Base-by-base conservation (phyloP, 2,329 filamentous ascomycete genomes). In the Neoarthrinium moseri region DNA sequence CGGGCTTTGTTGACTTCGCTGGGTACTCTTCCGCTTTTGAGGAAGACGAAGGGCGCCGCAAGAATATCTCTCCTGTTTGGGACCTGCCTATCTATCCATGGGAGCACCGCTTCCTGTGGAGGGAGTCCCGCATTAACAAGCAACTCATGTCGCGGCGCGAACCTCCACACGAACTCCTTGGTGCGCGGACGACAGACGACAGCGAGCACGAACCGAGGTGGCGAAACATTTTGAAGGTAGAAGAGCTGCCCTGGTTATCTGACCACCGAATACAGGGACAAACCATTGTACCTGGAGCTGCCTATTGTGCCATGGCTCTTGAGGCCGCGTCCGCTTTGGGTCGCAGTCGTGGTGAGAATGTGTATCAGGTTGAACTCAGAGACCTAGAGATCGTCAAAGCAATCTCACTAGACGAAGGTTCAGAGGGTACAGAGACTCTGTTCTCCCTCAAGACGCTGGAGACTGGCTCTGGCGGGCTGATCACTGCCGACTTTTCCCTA, bases 221-320 rank as follows among this genome's bases (percentile, higher is more conserved):
- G 55, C 30, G 37, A 6, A 22, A 55, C 24, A 2, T 52, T 1
- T 18, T 58, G 1, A 24, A 36, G 1, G 20, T 38, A 1, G 35
- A 8, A 1, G 50, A 55, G n/a, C 26, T 54, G 13, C 22, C 15
- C 3, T 58, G 56, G 52, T 17, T 58, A 1, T 5, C 12, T 3
- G 45, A 44, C 3, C 55, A 58, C 27, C 17, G n/a, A 2, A 13
- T 58, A 12, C 47, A 55, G 26, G 37, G 43, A 11, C 46, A 51
- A 21, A 34, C 41, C 5, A 44, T 55, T 10, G 55, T 55, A 21
- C 55, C 55, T 3, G 52, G 52, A 3, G 43, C 53, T 5, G 55
- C 47, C 1, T 57, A 56, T 13, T 18, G 52, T 12, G 45, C 17
- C 13, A 45, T 38, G 12, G 52, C 48, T 5, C n/a, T 50, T 8